These are phyloP conservation scores for Tanacetum coccineum DNA, from an alignment of 129 eudicot genomes.

Conservation along the genomic window DNA sequence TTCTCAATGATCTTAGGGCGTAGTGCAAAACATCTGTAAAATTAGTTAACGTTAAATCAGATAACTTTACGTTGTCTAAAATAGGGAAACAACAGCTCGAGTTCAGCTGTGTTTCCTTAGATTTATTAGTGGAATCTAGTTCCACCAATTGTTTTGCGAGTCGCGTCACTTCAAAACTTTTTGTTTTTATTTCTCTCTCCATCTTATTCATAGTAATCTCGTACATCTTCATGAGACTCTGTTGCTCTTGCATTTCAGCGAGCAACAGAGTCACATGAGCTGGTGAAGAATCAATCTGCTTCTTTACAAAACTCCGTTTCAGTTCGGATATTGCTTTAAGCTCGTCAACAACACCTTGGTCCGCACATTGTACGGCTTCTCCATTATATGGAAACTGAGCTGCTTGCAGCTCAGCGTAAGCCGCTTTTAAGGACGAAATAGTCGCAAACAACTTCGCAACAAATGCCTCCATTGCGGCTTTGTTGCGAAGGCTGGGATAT, in stretches of 20 bases:
- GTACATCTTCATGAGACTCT: constrained; percentile 70
- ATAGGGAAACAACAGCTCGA: constrained; percentile 62
- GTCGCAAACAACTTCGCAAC: constrained; percentile 78
- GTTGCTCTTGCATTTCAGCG: constrained; percentile 71
- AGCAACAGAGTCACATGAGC: constrained; percentile 70
- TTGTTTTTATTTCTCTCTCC: constrained; percentile 54
- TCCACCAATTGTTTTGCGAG: constrained; percentile 34
- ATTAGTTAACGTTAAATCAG: constrained; percentile 40
- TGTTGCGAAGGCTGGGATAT: constrained; percentile 26
- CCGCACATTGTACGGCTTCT: constrained; percentile 65
- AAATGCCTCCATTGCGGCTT: constrained; percentile 74
- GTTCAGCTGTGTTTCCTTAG: constrained; percentile 52
- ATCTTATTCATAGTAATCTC: constrained; percentile 83
- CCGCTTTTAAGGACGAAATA: constrained; percentile 67
- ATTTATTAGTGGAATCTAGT: constrained; percentile 32
- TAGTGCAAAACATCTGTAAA: constrained; percentile 57
- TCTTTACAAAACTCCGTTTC: constrained; percentile 52
- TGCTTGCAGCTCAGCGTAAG: constrained; percentile 80
- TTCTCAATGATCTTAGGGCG: constrained; percentile 48
- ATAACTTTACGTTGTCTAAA: constrained; percentile 39
- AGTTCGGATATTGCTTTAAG: constrained; percentile 58
- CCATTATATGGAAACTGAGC: constrained; percentile 77
- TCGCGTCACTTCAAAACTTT: constrained; percentile 32
- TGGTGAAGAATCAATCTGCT: constrained; percentile 56
- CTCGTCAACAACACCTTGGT: constrained; percentile 67